Evolutionary conservation across 2,329 filamentous ascomycete species (phyloP).

Genomic region (Talaromyces sp.): DNA sequence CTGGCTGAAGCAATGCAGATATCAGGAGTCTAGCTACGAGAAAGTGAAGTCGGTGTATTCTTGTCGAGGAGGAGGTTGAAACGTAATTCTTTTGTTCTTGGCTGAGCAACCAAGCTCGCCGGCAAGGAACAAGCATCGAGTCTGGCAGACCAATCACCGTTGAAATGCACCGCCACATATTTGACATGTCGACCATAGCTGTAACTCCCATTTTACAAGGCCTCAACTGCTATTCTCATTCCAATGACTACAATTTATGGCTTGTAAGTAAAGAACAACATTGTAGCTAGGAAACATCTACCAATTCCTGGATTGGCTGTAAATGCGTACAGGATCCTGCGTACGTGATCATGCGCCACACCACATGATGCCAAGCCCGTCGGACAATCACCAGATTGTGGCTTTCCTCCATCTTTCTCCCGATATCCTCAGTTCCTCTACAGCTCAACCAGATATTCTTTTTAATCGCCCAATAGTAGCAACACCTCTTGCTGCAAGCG

Average conservation of each 20-base stretch:
- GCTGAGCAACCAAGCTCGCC: constrained; percentile 12
- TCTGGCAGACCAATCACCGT: not conserved
- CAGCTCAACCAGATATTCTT: not conserved
- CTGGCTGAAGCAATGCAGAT: not conserved
- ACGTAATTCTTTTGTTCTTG: not conserved
- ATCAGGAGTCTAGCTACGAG: not conserved
- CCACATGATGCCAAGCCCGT: constrained; percentile 17
- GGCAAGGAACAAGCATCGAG: not conserved
- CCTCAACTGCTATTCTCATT: too few species aligned
- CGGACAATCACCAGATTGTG: constrained; percentile 8
- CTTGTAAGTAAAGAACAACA: too few species aligned
- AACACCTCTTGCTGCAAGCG: not conserved
- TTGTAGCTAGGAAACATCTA: too few species aligned
- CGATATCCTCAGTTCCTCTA: not conserved
- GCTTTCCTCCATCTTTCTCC: constrained; percentile 12
- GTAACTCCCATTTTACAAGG: not conserved
- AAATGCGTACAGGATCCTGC: not conserved
- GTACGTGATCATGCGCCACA: constrained; percentile 6
- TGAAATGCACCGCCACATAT: constrained; percentile 15
- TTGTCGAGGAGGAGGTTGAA: not conserved
- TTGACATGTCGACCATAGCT: not conserved
- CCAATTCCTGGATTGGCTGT: not conserved
- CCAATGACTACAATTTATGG: too few species aligned
- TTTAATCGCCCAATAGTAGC: not conserved
- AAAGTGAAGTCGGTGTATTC: too few species aligned